A percentile compares a stretch with the other conserved stretches of the same genome.
phyloP scores from a whole-genome alignment of 2,329 filamentous ascomycete species.

The Arachnopeziza araneosa region DNA sequence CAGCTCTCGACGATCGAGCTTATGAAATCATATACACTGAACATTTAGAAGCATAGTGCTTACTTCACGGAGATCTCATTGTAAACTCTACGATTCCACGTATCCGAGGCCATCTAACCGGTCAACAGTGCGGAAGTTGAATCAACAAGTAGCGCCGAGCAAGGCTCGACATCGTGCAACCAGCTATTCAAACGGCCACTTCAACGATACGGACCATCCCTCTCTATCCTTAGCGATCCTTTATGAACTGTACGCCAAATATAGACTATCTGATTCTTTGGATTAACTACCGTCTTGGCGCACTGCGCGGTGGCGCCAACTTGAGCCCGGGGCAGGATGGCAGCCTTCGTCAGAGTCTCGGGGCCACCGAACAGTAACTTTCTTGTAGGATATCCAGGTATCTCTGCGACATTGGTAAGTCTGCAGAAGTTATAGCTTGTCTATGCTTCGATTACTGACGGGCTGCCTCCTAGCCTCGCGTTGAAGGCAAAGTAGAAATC shows the following conservation, averaged over 20 bases:
- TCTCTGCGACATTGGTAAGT: constrained; percentile 92
- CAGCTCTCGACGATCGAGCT: background rate
- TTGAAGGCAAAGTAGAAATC: constrained; percentile 97
- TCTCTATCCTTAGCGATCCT: background rate
- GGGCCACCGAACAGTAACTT: constrained; percentile 97
- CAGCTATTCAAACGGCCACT: background rate
- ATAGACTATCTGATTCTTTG: background rate
- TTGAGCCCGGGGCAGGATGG: constrained; percentile 43
- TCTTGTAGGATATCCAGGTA: constrained; percentile 93
- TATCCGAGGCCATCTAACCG: background rate
- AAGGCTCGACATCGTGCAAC: background rate
- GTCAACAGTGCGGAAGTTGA: background rate
- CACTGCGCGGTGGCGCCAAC: constrained; percentile 25
- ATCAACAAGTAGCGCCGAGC: background rate
- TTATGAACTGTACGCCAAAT: background rate
- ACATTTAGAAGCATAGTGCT: background rate
- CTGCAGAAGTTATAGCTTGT: background rate
- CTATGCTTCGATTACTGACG: constrained; percentile 9
- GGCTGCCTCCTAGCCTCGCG: constrained; percentile 64
- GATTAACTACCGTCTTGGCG: background rate
- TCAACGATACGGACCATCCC: background rate
- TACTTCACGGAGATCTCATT: background rate
- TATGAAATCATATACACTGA: background rate
- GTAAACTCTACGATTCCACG: background rate
- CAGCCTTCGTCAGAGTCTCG: constrained; percentile 89